A percentile compares a stretch with the other conserved stretches of the same genome.
Conservation (phyloP, 2,329 filamentous ascomycete species). For the Aureobasidium subglaciale region DNA sequence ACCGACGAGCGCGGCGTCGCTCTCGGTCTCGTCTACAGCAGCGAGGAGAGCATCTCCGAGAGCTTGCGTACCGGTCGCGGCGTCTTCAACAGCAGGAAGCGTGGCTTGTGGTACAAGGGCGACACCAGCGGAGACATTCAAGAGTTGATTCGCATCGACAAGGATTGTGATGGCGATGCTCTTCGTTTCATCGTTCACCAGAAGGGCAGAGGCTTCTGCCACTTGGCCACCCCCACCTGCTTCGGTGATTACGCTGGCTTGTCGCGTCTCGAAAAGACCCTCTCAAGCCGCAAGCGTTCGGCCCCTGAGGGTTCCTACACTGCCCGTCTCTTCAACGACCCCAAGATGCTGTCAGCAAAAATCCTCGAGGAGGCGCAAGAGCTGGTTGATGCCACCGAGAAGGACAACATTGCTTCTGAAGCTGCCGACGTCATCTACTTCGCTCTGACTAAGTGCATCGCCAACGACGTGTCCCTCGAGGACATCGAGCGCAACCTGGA, state of each 20-base stretch:
- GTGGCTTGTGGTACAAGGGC: conserved; percentile 94
- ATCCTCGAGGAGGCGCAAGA: conserved; percentile 98
- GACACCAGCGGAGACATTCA: conserved; percentile 91
- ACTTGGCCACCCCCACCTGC: conserved; percentile 84
- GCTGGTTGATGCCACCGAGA: conserved; percentile 76
- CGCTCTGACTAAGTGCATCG: conserved; percentile 80
- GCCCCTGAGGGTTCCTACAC: conserved; percentile 91
- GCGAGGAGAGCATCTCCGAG: conserved; percentile 79
- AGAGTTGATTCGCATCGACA: conserved; percentile 72
- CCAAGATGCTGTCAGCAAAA: conserved; percentile 83
- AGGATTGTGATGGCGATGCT: conserved; percentile 93
- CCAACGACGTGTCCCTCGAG: conserved; percentile 74
- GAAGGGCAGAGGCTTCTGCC: conserved; percentile 84
- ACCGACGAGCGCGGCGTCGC: conserved; percentile 80
- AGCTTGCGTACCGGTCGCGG: conserved; percentile 74
- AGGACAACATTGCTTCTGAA: conserved; percentile 84
- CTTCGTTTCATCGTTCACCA: conserved; percentile 85
- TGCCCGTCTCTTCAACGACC: conserved; percentile 82
- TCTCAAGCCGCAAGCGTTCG: conserved; percentile 71
- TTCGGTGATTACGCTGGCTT: conserved; percentile 81
- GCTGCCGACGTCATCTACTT: conserved; percentile 96
- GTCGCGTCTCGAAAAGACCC: conserved; percentile 76
- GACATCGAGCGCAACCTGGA: conserved; percentile 92
- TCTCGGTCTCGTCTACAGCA: conserved; percentile 90
- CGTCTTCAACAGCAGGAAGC: conserved; percentile 93